These are phyloP conservation scores for Exserohilum turcica DNA, from an alignment of 2,329 filamentous ascomycete genomes.

Conservation along the genomic window DNA sequence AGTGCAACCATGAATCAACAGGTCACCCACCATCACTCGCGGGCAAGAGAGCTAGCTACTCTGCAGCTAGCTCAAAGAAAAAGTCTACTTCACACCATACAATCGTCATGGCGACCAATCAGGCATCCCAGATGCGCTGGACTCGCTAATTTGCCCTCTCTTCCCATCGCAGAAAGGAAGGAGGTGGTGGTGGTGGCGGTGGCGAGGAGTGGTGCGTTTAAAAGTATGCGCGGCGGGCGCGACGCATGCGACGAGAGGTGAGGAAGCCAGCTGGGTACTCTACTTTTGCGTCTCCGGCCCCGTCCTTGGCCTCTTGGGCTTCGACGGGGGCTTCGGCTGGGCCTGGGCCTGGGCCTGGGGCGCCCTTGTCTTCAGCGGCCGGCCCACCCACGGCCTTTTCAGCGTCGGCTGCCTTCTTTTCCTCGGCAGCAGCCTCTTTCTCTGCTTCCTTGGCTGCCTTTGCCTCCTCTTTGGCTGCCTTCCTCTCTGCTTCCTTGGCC, in stretches of 20 bases:
- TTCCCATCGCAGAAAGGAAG: too few relatives aligned
- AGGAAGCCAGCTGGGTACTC: slow-evolving; percentile 16
- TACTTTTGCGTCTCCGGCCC: slow-evolving; percentile 5
- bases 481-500: slow-evolving; percentile 1
- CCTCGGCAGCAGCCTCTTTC: neutral
- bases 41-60: too few relatives aligned
- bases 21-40: too few relatives aligned
- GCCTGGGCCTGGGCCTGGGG: neutral
- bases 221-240: slow-evolving; percentile 1
- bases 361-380: slow-evolving; percentile 1
- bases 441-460: slow-evolving; percentile 2
- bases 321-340: too few relatives aligned
- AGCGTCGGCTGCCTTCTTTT: neutral
- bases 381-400: neutral
- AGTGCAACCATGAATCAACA: too few relatives aligned
- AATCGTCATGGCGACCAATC: too few relatives aligned
- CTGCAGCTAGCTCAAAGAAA: too few relatives aligned
- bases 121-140: too few relatives aligned
- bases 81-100: too few relatives aligned
- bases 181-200: too few relatives aligned
- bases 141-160: too few relatives aligned
- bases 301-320: too few relatives aligned
- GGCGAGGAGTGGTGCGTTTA: neutral
- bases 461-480: slow-evolving; percentile 2
- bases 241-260: slow-evolving; percentile 1